phyloP scores from a whole-genome alignment of 2,329 filamentous ascomycete species.

The Colletotrichum phormii region DNA sequence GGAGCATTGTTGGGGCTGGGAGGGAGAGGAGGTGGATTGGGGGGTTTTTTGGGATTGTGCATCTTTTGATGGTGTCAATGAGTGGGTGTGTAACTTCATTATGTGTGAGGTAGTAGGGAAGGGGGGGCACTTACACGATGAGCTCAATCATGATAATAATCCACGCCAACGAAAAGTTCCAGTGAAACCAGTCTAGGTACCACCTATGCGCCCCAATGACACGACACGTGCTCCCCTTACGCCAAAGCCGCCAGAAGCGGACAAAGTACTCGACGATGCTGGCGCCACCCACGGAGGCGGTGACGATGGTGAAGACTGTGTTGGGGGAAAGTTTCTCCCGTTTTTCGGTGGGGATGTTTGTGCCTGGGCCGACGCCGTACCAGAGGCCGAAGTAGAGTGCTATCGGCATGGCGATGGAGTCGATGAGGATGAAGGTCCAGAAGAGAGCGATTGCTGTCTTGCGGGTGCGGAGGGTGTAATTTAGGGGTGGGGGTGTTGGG shows the following conservation, averaged over 20 bases:
- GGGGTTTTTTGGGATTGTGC: slow-evolving; percentile 39
- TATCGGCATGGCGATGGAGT: slow-evolving; percentile 69
- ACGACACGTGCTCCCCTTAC: slow-evolving; percentile 62
- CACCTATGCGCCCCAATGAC: slow-evolving; percentile 47
- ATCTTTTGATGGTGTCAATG: slow-evolving; percentile 16
- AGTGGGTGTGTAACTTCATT: neutral
- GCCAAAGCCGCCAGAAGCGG: slow-evolving; percentile 63
- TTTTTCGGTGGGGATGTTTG: slow-evolving; percentile 50
- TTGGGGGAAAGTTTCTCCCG: slow-evolving; percentile 39
- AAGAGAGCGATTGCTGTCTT: slow-evolving; percentile 68
- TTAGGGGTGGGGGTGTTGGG: slow-evolving; percentile 33
- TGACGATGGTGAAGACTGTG: slow-evolving; percentile 64
- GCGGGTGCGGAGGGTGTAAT: slow-evolving; percentile 44
- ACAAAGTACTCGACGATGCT: slow-evolving; percentile 66
- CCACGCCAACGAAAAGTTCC: slow-evolving; percentile 66
- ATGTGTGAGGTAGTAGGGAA: too few species aligned
- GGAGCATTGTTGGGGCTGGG: slow-evolving; percentile 62
- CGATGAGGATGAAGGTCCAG: slow-evolving; percentile 69
- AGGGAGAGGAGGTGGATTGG: slow-evolving; percentile 64
- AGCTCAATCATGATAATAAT: slow-evolving; percentile 67
- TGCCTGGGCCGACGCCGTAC: slow-evolving; percentile 56
- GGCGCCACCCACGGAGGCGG: slow-evolving; percentile 62
- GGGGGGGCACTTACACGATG: slow-evolving; percentile 52
- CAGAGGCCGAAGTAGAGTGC: slow-evolving; percentile 70
- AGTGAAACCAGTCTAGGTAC: slow-evolving; percentile 68